These are phyloP conservation scores for Cardamine occulta DNA, from an alignment of 345 rosid genomes.

Conservation along the genomic window DNA sequence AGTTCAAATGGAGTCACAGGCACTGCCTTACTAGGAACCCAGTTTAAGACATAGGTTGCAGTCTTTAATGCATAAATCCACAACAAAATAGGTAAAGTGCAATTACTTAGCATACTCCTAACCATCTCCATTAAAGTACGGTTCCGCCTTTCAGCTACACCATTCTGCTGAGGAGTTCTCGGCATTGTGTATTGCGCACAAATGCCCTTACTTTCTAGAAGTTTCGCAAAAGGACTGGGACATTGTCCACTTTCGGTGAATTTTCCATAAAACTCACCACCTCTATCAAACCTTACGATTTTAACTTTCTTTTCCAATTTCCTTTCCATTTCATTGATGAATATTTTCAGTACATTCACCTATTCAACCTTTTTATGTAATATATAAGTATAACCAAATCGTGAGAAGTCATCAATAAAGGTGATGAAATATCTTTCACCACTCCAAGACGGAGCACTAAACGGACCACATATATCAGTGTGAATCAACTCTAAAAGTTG, in stretches of 20 bases:
- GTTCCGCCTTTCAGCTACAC: not conserved
- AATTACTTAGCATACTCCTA: not conserved
- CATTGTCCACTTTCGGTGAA: not conserved
- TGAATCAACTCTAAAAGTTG: not conserved
- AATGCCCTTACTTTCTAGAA: not conserved
- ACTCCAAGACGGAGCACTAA: not conserved
- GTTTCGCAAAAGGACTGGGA: constrained; percentile 2
- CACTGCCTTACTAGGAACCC: too few species aligned
- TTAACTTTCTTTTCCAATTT: not conserved
- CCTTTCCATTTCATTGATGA: constrained; percentile 5
- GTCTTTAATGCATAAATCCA: constrained; percentile 8
- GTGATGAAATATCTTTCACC: constrained; percentile 9
- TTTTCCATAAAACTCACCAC: not conserved
- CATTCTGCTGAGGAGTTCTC: not conserved
- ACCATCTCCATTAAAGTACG: not conserved
- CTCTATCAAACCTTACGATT: not conserved
- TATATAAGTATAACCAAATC: not conserved
- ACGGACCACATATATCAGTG: constrained; percentile 7
- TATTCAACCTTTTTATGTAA: not conserved
- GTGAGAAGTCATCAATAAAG: constrained; percentile 14
- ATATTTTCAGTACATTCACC: not conserved
- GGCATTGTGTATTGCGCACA: not conserved
- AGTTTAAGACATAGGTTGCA: not conserved
- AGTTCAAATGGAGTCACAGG: too few species aligned
- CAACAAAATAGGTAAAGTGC: not conserved